phyloP scores from a whole-genome alignment of 2,329 filamentous ascomycete species.

The Pseudocercospora fijiensis region DNA sequence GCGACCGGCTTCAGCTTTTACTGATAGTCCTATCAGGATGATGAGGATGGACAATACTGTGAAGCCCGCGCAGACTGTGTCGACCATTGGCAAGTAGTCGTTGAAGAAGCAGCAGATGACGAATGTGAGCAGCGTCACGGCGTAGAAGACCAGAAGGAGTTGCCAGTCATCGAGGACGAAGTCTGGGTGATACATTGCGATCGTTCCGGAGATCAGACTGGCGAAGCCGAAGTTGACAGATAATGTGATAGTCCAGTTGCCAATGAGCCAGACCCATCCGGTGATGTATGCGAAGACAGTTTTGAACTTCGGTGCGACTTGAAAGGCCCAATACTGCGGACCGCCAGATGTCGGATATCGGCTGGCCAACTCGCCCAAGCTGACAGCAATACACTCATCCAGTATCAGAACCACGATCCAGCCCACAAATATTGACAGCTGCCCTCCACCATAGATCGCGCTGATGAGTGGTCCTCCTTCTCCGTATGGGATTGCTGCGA shows the following conservation, averaged over 20 bases:
- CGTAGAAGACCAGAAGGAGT: constrained; percentile 69
- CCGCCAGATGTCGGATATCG: constrained; percentile 75
- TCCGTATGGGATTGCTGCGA: constrained; percentile 52
- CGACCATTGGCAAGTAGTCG: constrained; percentile 62
- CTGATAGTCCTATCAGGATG: constrained; percentile 57
- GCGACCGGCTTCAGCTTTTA: constrained; percentile 55
- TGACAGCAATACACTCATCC: constrained; percentile 68
- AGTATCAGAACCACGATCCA: constrained; percentile 67
- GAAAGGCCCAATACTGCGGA: constrained; percentile 75
- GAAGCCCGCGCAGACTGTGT: constrained; percentile 56
- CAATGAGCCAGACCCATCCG: constrained; percentile 72
- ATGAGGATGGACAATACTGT: constrained; percentile 58
- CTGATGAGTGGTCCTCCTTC: constrained; percentile 55
- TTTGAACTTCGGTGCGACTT: constrained; percentile 55
- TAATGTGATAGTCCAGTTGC: constrained; percentile 76
- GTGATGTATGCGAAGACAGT: constrained; percentile 63
- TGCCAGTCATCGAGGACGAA: constrained; percentile 61
- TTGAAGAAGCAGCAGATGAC: constrained; percentile 67
- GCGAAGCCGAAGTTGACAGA: constrained; percentile 71
- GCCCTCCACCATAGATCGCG: constrained; percentile 62
- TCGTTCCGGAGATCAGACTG: constrained; percentile 49
- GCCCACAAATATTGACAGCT: constrained; percentile 69
- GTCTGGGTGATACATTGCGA: constrained; percentile 56
- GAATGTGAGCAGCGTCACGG: constrained; percentile 64
- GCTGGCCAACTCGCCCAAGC: constrained; percentile 67